A percentile compares a stretch with the other conserved stretches of the same genome.
Evolutionary conservation across 495 filamentous ascomycete genomes (phyloP).

Genomic region (Xylaria flabelliformis): DNA sequence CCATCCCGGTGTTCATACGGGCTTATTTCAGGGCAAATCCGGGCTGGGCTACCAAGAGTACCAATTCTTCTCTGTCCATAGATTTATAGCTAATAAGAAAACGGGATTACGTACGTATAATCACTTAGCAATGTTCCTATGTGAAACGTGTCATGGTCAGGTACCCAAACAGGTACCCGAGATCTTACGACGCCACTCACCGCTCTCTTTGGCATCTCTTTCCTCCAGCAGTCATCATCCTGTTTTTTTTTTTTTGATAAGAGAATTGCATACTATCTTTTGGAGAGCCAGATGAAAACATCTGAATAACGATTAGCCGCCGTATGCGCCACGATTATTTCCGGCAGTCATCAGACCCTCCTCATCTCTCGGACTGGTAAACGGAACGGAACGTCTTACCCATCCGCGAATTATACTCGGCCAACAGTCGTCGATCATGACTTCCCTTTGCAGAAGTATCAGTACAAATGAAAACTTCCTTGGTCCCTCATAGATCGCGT

Average conservation of each 20-base stretch:
- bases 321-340: slow-evolving; percentile 10
- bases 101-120: slow-evolving; percentile 10
- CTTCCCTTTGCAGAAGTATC: slow-evolving; percentile 3
- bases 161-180: slow-evolving; percentile 20
- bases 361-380: neutral
- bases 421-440: slow-evolving; percentile 16
- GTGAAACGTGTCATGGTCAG: slow-evolving; percentile 9
- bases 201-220: slow-evolving; percentile 11
- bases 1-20: neutral
- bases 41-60: neutral
- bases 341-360: neutral
- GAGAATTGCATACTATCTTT: neutral
- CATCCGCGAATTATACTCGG: slow-evolving; percentile 1
- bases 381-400: slow-evolving; percentile 17
- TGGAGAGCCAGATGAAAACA: neutral
- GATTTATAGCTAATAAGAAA: slow-evolving; percentile 3
- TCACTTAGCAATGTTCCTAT: slow-evolving; percentile 1
- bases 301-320: slow-evolving; percentile 6
- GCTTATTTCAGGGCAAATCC: neutral
- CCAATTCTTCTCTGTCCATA: slow-evolving; percentile 4
- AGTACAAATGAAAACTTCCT: slow-evolving; percentile 11
- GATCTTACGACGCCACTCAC: slow-evolving; percentile 20
- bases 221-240: slow-evolving; percentile 5
- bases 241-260: neutral
- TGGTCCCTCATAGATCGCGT: neutral